These are phyloP conservation scores for Porpolomopsis calyptriformis DNA, from an alignment of 768 basidiomycete species.

Conservation along the genomic window DNA sequence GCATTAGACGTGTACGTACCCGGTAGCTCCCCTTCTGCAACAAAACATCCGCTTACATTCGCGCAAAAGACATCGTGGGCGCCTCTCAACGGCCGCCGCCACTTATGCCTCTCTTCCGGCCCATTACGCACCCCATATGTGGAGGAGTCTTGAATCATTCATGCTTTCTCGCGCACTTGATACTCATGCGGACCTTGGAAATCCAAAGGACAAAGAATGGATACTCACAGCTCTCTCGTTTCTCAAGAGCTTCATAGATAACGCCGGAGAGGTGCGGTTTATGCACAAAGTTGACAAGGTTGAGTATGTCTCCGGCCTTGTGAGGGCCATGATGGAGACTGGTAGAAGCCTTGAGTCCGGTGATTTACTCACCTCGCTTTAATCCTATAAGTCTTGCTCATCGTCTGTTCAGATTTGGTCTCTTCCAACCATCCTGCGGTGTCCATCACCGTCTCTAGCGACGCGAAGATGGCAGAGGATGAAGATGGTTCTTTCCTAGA, in stretches of 20 bases:
- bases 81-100: conserved; percentile 49
- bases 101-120: conserved; percentile 75
- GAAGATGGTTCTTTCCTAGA: conserved; percentile 59
- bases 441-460: conserved; percentile 35
- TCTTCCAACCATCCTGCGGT: conserved; percentile 64
- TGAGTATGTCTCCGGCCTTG: conserved; percentile 41
- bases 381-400: conserved; percentile 1
- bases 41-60: neutral
- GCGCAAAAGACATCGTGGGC: conserved; percentile 50
- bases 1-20: conserved; percentile 74
- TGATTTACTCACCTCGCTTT: conserved; percentile 17
- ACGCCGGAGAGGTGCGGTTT: conserved; percentile 41
- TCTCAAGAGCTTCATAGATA: conserved; percentile 56
- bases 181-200: conserved; percentile 47
- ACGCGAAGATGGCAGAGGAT: conserved; percentile 42
- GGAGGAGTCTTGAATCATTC: conserved; percentile 70
- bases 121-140: conserved; percentile 73
- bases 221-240: conserved; percentile 68
- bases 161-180: conserved; percentile 70
- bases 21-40: conserved; percentile 4
- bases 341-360: conserved; percentile 46
- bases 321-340: conserved; percentile 37
- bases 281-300: conserved; percentile 40
- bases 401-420: conserved; percentile 42
- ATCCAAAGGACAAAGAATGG: conserved; percentile 67